Base-by-base conservation (phyloP, 2,329 filamentous ascomycete species). In the Verticillium longisporum region DNA sequence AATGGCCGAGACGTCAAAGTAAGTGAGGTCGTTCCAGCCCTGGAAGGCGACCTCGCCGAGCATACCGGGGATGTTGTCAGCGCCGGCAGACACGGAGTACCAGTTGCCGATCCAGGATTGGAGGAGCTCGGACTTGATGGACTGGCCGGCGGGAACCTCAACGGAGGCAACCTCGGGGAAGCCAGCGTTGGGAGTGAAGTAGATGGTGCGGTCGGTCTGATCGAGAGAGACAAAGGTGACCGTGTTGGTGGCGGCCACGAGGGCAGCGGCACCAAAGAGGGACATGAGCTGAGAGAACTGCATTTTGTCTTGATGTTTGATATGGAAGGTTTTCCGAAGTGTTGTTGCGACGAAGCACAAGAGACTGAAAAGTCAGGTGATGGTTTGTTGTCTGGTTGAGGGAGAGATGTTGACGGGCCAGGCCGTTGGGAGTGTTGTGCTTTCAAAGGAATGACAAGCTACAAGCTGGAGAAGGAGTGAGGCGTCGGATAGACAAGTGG, bases 191-290 rank as follows among this genome's bases (percentile, higher is more conserved):
- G 76, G 67, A 36, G 80, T 83, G 73, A 84, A 83, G 74, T 78
- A 66, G 71, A 86, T 67, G 56, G 76, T 80, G 71, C 83, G 80
- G 62, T 73, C 70, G 37, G 73, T 74, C 62, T 72, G 67, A 70
- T 88, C 85, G 58, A 85, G 81, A 66, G 83, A 86, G 73, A 80
- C 68, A 75, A 88, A 87, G 66, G 81, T 84, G 68, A 88, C 73
- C 37, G 74, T 73, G 72, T 80, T 81, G 69, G 69, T 71, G 58
- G 77, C 66, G 63, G 77, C 72, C 62, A 77, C 77, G 58, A 77
- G 66, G 63, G 77, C 72, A 62, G 77, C 77, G 61, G 74, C 66
- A 65, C 71, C 70, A 63, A 80, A 65, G 66, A 76, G 72, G 66
- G 79, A 72, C 69, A 81, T 67, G 68, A 78, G 68, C 63, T 72